Base-by-base conservation (phyloP, 805 yeast species). In the Metschnikowia chrysomelidarum region DNA sequence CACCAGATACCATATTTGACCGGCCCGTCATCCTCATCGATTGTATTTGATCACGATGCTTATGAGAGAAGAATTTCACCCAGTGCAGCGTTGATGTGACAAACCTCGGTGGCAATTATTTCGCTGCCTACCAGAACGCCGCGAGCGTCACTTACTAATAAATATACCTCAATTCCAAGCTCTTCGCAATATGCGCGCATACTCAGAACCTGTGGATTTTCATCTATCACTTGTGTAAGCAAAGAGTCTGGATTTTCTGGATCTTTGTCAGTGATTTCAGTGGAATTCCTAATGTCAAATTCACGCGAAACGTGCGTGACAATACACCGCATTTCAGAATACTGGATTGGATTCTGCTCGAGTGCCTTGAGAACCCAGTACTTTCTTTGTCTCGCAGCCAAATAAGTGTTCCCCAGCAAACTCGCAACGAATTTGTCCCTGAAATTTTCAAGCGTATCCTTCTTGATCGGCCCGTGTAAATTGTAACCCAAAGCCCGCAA, bases 151-250 rank as follows among this genome's bases (percentile, higher is more conserved):
- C 53, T 27, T 46, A 45, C 36, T 38, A 44, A 24, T 9, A 75
- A 51, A n/a, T 71, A 73, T 14, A 76, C 73, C 35, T 67, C 74
- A 9, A 71, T 46, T 15, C 65, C 72, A 20, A 72, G 51, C 19
- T 75, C 76, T 33, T 54, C 44, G 42, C 82, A 76, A 48, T 61
- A 75, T 0, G 67, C 81, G 24, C 55, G 56, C n/a, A 63, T 63
- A 26, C 11, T 47, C 52, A 7, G 59, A 52, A 9, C 66, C 64
- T 6, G 30, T 6, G 18, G 14, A 19, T 18, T 27, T 15, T 14
- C 24, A 12, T 24, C 29, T 7, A 29, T 7, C 7, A 16, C 29
- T 5, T 11, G 13, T n/a, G 15, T 16, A 4, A 22, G 27, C 14
- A 15, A 23, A 7, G n/a, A n/a, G n/a, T n/a, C n/a, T n/a, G n/a